These are phyloP conservation scores for Penicillium argentinense DNA, from an alignment of 495 filamentous ascomycete species.

Conservation along the genomic window DNA sequence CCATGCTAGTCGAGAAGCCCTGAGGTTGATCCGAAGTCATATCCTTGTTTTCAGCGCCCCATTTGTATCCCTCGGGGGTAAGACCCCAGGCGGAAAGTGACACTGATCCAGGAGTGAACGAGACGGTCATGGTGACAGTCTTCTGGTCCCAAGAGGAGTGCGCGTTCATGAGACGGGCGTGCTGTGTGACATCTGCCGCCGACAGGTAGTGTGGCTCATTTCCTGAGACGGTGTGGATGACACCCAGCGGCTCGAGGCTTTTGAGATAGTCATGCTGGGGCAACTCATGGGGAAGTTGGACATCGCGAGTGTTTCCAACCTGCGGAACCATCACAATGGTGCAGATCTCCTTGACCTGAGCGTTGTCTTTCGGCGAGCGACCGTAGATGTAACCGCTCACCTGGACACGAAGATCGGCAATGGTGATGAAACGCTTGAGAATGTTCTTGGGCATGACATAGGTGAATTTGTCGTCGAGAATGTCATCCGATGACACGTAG, in stretches of 20 bases:
- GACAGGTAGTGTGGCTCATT: constrained; percentile 97
- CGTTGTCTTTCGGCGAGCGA: constrained; percentile 87
- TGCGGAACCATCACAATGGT: constrained; percentile 98
- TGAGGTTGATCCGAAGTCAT: constrained; percentile 85
- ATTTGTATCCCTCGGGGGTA: constrained; percentile 90
- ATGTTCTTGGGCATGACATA: constrained; percentile 99
- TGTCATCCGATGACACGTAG: constrained; percentile 94
- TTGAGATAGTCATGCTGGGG: constrained; percentile 92
- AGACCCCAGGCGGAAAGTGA: constrained; percentile 91
- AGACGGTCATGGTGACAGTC: constrained; percentile 92
- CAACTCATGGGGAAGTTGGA: constrained; percentile 87
- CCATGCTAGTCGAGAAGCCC: constrained; percentile 90
- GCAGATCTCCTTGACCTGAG: constrained; percentile 93
- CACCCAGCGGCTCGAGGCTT: constrained; percentile 84
- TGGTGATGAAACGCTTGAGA: constrained; percentile 96
- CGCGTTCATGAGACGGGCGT: constrained; percentile 80
- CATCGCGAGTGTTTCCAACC: constrained; percentile 88
- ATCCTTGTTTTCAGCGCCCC: constrained; percentile 97
- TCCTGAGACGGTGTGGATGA: constrained; percentile 93
- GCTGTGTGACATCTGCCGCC: constrained; percentile 88
- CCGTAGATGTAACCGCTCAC: constrained; percentile 96
- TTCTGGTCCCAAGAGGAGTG: constrained; percentile 91
- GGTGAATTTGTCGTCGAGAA: constrained; percentile 79
- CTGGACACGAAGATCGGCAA: constrained; percentile 94
- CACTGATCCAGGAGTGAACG: constrained; percentile 98